Evolutionary conservation across 345 rosid species (phyloP).

Genomic region (Limnanthes douglasii): DNA sequence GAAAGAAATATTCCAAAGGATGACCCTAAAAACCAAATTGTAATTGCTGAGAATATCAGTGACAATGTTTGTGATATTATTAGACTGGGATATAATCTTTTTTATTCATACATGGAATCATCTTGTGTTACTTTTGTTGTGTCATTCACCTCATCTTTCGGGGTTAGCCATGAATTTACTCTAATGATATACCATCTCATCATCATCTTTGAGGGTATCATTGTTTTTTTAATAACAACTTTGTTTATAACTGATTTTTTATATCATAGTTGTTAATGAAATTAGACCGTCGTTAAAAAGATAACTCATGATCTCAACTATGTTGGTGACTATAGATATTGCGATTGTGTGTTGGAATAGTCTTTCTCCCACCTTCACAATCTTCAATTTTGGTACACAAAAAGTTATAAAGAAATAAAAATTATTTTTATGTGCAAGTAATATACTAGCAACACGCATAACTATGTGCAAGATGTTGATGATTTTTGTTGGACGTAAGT

Average conservation of each 20-base stretch:
- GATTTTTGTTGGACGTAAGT: constrained; percentile 77
- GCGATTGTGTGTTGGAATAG: constrained; percentile 40
- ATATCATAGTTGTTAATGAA: constrained; percentile 53
- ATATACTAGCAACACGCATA: constrained; percentile 6
- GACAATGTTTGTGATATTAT: constrained; percentile 77
- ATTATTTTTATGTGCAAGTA: background rate
- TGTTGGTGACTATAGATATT: constrained; percentile 49
- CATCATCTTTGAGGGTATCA: constrained; percentile 51
- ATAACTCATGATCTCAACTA: constrained; percentile 59
- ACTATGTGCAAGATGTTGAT: constrained; percentile 79
- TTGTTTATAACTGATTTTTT: constrained; percentile 56
- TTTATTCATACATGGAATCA: constrained; percentile 62
- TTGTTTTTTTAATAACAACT: constrained; percentile 56
- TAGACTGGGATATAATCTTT: constrained; percentile 71
- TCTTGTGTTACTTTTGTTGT: constrained; percentile 70
- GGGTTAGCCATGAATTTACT: constrained; percentile 47
- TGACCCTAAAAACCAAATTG: constrained; percentile 76
- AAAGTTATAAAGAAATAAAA: constrained; percentile 58
- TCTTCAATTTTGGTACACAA: constrained; percentile 53
- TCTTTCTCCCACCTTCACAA: constrained; percentile 56
- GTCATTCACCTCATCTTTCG: constrained; percentile 64
- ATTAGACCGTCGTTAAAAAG: constrained; percentile 54
- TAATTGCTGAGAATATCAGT: constrained; percentile 76
- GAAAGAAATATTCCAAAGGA: constrained; percentile 74
- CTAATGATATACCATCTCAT: constrained; percentile 57